These are phyloP conservation scores for Leucogyrophana mollusca DNA, from an alignment of 768 basidiomycete species.

Conservation along the genomic window DNA sequence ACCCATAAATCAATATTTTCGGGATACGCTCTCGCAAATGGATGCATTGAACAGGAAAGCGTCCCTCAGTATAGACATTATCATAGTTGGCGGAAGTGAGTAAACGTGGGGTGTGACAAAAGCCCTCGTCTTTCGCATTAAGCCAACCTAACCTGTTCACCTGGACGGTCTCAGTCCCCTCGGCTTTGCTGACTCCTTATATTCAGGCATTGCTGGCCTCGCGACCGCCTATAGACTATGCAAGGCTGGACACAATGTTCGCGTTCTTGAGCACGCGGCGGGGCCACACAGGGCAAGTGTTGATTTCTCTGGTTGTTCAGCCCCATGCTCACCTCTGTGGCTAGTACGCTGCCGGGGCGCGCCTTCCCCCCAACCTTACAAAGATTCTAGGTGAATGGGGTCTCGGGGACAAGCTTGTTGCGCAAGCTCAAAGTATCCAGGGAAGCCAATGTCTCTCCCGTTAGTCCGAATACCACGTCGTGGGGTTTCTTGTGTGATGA, in stretches of 20 bases:
- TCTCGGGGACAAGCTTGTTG: conserved; percentile 41
- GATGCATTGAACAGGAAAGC: conserved; percentile 14
- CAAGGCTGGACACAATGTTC: conserved; percentile 58
- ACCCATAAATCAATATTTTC: no score
- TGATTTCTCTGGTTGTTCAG: no score
- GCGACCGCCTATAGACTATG: conserved; percentile 56
- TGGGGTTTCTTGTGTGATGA: neutral
- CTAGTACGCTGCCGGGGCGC: conserved; percentile 40
- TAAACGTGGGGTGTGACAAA: neutral
- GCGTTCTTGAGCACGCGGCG: conserved; percentile 50
- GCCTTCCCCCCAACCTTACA: conserved; percentile 61
- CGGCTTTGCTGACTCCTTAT: neutral
- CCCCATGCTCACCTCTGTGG: neutral
- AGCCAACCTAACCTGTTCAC: no score
- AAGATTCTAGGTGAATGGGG: conserved; percentile 58
- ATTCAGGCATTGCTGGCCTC: conserved; percentile 49
- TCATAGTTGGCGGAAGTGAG: conserved; percentile 29
- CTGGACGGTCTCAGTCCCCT: no score
- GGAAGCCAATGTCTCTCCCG: conserved; percentile 23
- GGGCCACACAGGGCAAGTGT: conserved; percentile 35
- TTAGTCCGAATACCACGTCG: conserved; percentile 3
- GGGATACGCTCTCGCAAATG: no score
- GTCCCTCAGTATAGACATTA: conserved; percentile 27
- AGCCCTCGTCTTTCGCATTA: no score
- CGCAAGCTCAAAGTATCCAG: conserved; percentile 29